These are phyloP conservation scores for Botrytis deweyae DNA, from an alignment of 2,329 filamentous ascomycete genomes.

Conservation along the genomic window DNA sequence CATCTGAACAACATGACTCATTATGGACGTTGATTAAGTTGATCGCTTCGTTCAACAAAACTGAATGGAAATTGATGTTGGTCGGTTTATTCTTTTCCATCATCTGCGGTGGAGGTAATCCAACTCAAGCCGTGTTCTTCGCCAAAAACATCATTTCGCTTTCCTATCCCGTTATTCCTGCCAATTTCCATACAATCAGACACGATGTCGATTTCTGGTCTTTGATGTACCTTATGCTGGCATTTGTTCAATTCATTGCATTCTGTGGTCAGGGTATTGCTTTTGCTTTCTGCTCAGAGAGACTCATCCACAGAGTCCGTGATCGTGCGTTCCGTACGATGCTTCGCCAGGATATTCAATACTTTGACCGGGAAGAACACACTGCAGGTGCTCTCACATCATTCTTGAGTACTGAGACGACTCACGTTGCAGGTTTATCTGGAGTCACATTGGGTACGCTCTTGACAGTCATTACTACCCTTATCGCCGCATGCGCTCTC, in stretches of 20 bases:
- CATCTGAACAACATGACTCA: slow-evolving; percentile 59
- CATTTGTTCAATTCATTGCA: slow-evolving; percentile 67
- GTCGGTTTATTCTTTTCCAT: slow-evolving; percentile 70
- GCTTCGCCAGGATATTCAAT: slow-evolving; percentile 87
- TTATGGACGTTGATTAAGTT: slow-evolving; percentile 76
- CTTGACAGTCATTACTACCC: slow-evolving; percentile 74
- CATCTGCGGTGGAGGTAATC: slow-evolving; percentile 79
- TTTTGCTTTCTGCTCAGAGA: slow-evolving; percentile 85
- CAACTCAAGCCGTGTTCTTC: slow-evolving; percentile 77
- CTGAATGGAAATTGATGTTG: slow-evolving; percentile 70
- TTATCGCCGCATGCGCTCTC: slow-evolving; percentile 70
- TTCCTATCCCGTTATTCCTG: slow-evolving; percentile 40
- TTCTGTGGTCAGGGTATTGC: slow-evolving; percentile 68
- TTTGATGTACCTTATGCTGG: slow-evolving; percentile 85
- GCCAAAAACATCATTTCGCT: slow-evolving; percentile 80
- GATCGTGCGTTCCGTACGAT: slow-evolving; percentile 81
- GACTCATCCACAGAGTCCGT: slow-evolving; percentile 78
- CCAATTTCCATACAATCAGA: slow-evolving; percentile 51
- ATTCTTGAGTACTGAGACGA: slow-evolving; percentile 86
- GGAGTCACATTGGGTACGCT: slow-evolving; percentile 86
- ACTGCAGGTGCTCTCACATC: slow-evolving; percentile 84
- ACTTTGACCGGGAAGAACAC: slow-evolving; percentile 89
- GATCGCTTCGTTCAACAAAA: slow-evolving; percentile 74
- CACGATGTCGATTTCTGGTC: slow-evolving; percentile 81
- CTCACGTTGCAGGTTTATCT: slow-evolving; percentile 82